Evolutionary conservation across 2,329 filamentous ascomycete species (phyloP).

Genomic region (Neofusicoccum ribis): DNA sequence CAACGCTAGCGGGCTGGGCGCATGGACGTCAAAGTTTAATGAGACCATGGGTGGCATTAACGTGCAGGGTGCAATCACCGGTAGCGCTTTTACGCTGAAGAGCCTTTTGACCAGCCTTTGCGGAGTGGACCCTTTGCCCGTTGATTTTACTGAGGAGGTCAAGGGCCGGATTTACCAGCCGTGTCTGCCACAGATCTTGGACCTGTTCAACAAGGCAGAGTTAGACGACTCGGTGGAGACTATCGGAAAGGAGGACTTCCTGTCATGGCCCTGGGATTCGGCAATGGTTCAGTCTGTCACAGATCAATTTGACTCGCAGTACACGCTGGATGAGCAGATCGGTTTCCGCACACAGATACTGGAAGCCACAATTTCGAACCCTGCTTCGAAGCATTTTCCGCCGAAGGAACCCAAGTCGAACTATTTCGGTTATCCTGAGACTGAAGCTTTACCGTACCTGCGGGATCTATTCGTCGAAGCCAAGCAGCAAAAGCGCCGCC

Average conservation of each 20-base stretch:
- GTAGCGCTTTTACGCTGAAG: constrained; percentile 42
- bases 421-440: constrained; percentile 48
- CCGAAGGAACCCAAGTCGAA: constrained; percentile 35
- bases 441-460: constrained; percentile 42
- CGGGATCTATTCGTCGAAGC: constrained; percentile 36
- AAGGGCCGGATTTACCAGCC: constrained; percentile 41
- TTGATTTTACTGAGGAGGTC: constrained; percentile 43
- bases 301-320: constrained; percentile 41
- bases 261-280: constrained; percentile 19
- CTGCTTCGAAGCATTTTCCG: constrained; percentile 35
- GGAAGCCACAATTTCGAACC: constrained; percentile 24
- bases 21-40: constrained; percentile 1
- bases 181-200: constrained; percentile 40
- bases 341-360: constrained; percentile 29
- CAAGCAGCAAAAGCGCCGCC: constrained; percentile 31
- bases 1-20: neutral
- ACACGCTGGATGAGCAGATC: constrained; percentile 37
- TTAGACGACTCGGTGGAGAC: neutral
- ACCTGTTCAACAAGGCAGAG: constrained; percentile 35
- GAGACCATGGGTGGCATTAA: constrained; percentile 27
- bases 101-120: constrained; percentile 42
- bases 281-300: constrained; percentile 40
- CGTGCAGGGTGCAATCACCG: constrained; percentile 38
- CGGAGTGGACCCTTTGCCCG: constrained; percentile 41
- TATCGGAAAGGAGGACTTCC: constrained; percentile 1